Evolutionary conservation across 2,329 filamentous ascomycete species (phyloP).

Genomic region (Trichophyton simii): DNA sequence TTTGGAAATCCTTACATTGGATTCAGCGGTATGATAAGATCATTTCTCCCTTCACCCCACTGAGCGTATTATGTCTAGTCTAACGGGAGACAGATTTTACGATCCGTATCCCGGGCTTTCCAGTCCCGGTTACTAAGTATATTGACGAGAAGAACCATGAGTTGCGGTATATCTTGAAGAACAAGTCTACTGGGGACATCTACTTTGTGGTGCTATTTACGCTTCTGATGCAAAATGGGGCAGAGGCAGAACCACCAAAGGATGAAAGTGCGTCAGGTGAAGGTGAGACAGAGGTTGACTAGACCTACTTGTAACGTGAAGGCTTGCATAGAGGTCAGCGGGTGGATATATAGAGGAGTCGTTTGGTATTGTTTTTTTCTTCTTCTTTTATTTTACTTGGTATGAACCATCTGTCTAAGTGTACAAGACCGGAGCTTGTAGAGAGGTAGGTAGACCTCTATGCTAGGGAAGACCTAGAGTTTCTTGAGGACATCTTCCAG

Average conservation of each 20-base stretch:
- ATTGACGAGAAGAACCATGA: constrained; percentile 60
- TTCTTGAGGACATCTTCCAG: constrained; percentile 65
- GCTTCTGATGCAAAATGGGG: constrained; percentile 41
- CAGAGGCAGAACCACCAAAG: constrained; percentile 11
- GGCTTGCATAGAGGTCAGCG: background rate
- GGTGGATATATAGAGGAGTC: background rate
- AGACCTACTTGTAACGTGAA: constrained; percentile 2
- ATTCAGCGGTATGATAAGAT: constrained; percentile 50
- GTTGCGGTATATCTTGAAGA: constrained; percentile 84
- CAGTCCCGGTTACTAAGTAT: constrained; percentile 26
- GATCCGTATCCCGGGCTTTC: constrained; percentile 27
- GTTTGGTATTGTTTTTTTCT: background rate
- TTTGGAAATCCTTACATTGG: constrained; percentile 92
- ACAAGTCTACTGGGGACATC: constrained; percentile 57
- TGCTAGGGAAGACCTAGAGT: constrained; percentile 2
- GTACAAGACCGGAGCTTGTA: background rate
- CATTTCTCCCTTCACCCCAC: background rate
- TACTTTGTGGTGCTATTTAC: constrained; percentile 76
- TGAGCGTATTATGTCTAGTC: background rate
- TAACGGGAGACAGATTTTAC: constrained; percentile 22
- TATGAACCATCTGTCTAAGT: background rate
- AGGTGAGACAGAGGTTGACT: constrained; percentile 16
- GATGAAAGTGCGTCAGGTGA: constrained; percentile 7
- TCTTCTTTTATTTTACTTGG: background rate
- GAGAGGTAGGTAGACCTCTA: too few relatives aligned